Conservation (phyloP, 371 early-diverging fungal genomes). For the Apophysomyces ossiformis region DNA sequence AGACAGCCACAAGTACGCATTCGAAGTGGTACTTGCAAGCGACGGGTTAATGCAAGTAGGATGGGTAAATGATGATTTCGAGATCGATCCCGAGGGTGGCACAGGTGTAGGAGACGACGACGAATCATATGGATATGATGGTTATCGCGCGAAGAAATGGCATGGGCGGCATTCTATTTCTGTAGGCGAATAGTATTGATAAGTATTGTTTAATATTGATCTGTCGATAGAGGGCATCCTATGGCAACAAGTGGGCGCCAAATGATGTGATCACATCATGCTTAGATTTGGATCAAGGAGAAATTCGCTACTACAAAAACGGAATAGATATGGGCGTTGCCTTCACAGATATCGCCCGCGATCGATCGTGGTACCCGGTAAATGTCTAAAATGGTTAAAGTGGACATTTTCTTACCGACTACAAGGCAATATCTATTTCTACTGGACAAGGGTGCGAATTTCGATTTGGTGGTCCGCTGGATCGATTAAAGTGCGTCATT, state of each 20-base stretch:
- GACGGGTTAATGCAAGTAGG: conserved; percentile 77
- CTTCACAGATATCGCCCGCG: conserved; percentile 50
- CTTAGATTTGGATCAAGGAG: conserved; percentile 63
- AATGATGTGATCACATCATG: conserved; percentile 67
- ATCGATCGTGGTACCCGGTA: conserved; percentile 62
- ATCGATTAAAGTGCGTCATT: conserved; percentile 30
- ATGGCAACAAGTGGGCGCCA: conserved; percentile 66
- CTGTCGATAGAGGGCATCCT: conserved; percentile 42
- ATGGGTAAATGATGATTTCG: conserved; percentile 60
- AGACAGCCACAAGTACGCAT: conserved; percentile 49
- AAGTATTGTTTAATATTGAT: conserved; percentile 7
- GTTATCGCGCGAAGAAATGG: conserved; percentile 71
- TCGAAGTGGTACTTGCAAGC: conserved; percentile 62
- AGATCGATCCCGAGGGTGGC: conserved; percentile 72
- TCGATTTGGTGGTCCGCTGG: conserved; percentile 45
- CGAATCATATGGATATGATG: conserved; percentile 75
- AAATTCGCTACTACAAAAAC: conserved; percentile 64
- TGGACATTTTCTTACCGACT: not conserved
- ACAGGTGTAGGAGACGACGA: conserved; percentile 75
- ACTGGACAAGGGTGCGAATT: conserved; percentile 48
- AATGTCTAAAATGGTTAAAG: conserved; percentile 4
- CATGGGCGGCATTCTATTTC: conserved; percentile 49
- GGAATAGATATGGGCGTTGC: conserved; percentile 72
- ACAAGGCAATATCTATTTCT: conserved; percentile 43
- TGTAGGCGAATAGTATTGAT: conserved; percentile 15